Evolutionary conservation across 140 eudicot genomes (phyloP).

Genomic region (Senecio squalidus): DNA sequence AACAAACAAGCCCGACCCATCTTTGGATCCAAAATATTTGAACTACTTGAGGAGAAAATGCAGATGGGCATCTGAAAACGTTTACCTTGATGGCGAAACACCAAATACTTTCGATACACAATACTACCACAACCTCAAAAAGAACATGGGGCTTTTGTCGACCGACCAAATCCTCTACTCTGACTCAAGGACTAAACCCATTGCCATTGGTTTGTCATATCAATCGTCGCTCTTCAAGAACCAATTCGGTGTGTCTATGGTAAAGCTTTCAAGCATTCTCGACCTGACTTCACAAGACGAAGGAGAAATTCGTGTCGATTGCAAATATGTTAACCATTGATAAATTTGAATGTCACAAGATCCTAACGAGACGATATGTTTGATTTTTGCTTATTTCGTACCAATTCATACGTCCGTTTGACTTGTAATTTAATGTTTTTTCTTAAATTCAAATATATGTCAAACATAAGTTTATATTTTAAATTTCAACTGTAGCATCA

Average conservation of each 20-base stretch:
- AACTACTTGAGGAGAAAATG: constrained; percentile 83
- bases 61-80: constrained; percentile 69
- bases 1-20: constrained; percentile 61
- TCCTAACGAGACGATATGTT: constrained; percentile 3
- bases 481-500: neutral
- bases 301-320: constrained; percentile 58
- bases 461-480: neutral
- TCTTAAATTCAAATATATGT: no score
- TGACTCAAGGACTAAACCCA: constrained; percentile 63
- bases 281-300: constrained; percentile 30
- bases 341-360: neutral
- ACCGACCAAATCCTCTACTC: constrained; percentile 62
- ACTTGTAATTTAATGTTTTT: constrained; percentile 11
- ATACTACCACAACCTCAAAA: constrained; percentile 65
- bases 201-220: constrained; percentile 48
- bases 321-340: constrained; percentile 47
- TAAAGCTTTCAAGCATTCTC: constrained; percentile 64
- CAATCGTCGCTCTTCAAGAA: constrained; percentile 36
- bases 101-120: constrained; percentile 55
- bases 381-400: neutral
- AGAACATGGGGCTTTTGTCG: constrained; percentile 66
- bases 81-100: constrained; percentile 64
- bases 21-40: constrained; percentile 51
- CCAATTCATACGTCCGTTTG: neutral
- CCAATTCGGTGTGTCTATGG: constrained; percentile 78